phyloP scores from a whole-genome alignment of 768 basidiomycete species.

The Suillus subaureus region DNA sequence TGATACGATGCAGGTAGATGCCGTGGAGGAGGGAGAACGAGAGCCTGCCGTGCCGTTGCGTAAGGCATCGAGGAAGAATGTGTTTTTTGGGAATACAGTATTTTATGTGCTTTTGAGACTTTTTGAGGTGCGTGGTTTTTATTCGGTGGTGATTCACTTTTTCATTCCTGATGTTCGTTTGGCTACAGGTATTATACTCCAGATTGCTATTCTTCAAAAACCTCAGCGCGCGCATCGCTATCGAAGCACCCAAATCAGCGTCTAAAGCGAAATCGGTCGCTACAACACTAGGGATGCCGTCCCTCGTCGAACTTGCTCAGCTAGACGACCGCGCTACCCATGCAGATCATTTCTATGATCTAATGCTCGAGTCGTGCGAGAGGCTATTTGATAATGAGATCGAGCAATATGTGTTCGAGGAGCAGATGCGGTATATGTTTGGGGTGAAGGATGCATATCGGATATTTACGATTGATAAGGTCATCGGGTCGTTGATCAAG shows the following conservation, averaged over 20 bases:
- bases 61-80: constrained; percentile 45
- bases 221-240: constrained; percentile 54
- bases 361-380: constrained; percentile 86
- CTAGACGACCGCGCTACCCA: constrained; percentile 42
- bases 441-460: constrained; percentile 83
- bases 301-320: constrained; percentile 28
- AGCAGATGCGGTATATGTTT: constrained; percentile 86
- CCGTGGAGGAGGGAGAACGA: constrained; percentile 29
- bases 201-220: constrained; percentile 78
- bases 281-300: constrained; percentile 32
- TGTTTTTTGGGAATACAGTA: constrained; percentile 88
- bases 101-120: constrained; percentile 87
- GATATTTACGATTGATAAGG: constrained; percentile 92
- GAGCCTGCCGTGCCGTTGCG: constrained; percentile 27
- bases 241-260: constrained; percentile 17
- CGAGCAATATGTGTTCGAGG: constrained; percentile 86
- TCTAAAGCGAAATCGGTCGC: constrained; percentile 17
- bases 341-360: constrained; percentile 74
- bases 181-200: constrained; percentile 72
- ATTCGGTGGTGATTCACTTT: neutral
- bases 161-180: constrained; percentile 6
- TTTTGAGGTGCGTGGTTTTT: constrained; percentile 65
- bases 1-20: constrained; percentile 42
- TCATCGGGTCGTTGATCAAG: constrained; percentile 86
- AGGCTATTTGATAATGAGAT: constrained; percentile 90